Evolutionary conservation across 768 basidiomycete genomes (phyloP), one percentile per base, ranked within the genome.

Genomic region (Xerocomellus dryophilus): DNA sequence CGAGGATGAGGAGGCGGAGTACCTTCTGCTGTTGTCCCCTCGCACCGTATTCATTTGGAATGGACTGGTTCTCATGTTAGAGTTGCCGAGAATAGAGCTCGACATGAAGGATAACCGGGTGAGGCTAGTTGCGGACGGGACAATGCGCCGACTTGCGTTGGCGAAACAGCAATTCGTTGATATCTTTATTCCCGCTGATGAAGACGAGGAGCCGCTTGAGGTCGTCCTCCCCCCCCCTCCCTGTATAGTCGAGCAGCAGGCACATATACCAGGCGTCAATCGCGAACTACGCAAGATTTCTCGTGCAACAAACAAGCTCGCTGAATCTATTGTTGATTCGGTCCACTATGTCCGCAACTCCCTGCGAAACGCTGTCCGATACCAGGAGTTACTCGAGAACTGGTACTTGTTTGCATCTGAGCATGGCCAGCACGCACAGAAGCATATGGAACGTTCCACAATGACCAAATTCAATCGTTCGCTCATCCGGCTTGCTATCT

Each of bases 401-500:
- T 99, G 96, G 93, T 98, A 91, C 65, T 73, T 84, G 25, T 98
- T 97, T 66, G 93, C 94, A n/a, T 93, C 95, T 12, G 93, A 98
- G 61, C 93, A 97, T 67, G 94, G 93, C 2, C 85, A 90, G 56
- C 90, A 95, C 62, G 90, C 88, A 9, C 87, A 93, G 63, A 84
- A 86, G 59, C 85, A 90, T 67, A 90, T 97, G 86, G 93, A 96
- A 61, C 81, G 80, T 15, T 65, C 81, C 0, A 77, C 83, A 0
- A 68, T 86, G 49, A 74, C 80, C 61, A 86, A 88, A 60, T 96
- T 97, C 72, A 88, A 90, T 65, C 82, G 88, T 7, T 78, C 88
- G 4, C 78, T 98, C 32, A 88, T 95, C 70, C 87, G 85, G 56
- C 81, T 98, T 48, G 93, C 95, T 10, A 98, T 98, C 62, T 89